Percentiles rank a stretch among this genome's conserved stretches.
Evolutionary conservation across 108 stramenopile genomes (phyloP).

Genomic region (Skeletonema costatum): DNA sequence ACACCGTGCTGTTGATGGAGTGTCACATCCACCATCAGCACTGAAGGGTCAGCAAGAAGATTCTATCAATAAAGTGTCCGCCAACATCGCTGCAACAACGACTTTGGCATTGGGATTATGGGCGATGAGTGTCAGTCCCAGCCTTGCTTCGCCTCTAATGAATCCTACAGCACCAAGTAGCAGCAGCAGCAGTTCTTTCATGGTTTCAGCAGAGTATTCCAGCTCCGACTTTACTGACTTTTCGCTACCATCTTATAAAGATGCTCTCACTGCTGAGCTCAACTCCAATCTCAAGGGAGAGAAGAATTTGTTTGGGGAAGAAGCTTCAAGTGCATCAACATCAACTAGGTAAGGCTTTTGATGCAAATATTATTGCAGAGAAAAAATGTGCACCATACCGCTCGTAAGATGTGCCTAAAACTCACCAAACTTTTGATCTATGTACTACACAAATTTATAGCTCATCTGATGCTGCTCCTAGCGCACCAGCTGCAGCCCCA

Average conservation of each 20-base stretch:
- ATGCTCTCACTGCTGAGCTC: not conserved
- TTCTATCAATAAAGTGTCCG: not conserved
- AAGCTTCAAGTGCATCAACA: not conserved
- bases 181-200: slow-evolving; percentile 1
- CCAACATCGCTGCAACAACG: not conserved
- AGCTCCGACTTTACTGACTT: slow-evolving; percentile 10
- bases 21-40: not conserved
- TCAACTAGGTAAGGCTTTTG: slow-evolving; percentile 4
- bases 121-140: slow-evolving; percentile 6
- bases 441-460: not conserved
- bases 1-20: not conserved
- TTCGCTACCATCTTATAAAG: slow-evolving; percentile 9
- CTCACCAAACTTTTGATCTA: not conserved
- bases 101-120: not conserved
- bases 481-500: not conserved
- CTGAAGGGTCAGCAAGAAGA: not conserved
- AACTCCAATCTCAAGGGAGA: slow-evolving; percentile 7
- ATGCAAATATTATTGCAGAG: not conserved
- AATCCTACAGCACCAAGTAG: not conserved
- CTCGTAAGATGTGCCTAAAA: not conserved
- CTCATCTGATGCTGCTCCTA: not conserved
- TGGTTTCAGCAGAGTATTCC: not conserved
- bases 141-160: not conserved
- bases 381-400: not conserved
- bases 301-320: not conserved